Evolutionary conservation across 768 basidiomycete genomes (phyloP).

Genomic region (Trametes sanguinea): DNA sequence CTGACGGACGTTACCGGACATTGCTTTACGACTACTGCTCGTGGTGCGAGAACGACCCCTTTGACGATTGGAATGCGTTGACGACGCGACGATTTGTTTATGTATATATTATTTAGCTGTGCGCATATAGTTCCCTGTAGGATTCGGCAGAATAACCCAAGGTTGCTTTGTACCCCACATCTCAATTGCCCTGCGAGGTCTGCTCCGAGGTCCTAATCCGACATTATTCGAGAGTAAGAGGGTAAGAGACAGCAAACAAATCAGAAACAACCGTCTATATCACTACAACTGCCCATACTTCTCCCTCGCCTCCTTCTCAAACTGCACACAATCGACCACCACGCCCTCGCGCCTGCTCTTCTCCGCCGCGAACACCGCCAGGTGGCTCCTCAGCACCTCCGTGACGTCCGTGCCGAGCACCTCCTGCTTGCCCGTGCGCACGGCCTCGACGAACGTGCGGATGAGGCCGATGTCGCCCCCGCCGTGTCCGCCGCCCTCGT

Average conservation of each 20-base stretch:
- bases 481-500: conserved; percentile 75
- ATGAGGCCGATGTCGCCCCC: conserved; percentile 83
- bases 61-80: conserved; percentile 3
- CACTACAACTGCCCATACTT: conserved; percentile 23
- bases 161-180: not conserved
- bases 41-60: not conserved
- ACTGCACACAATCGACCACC: conserved; percentile 70
- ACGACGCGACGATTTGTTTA: conserved; percentile 10
- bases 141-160: not conserved
- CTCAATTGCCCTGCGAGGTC: not conserved
- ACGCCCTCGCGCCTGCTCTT: conserved; percentile 66
- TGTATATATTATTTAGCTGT: conserved; percentile 21
- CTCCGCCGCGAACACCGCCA: conserved; percentile 90
- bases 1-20: conserved; percentile 12
- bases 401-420: conserved; percentile 64
- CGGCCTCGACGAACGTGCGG: conserved; percentile 75
- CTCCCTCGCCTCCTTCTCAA: conserved; percentile 48
- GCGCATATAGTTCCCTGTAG: conserved; percentile 8
- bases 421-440: conserved; percentile 61
- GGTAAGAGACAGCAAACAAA: no score
- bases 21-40: conserved; percentile 5
- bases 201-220: not conserved
- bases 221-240: not conserved
- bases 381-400: conserved; percentile 74
- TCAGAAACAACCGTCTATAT: no score